phyloP scores from a whole-genome alignment of 2,329 filamentous ascomycete genomes.

The Aurifilum marmelostoma region DNA sequence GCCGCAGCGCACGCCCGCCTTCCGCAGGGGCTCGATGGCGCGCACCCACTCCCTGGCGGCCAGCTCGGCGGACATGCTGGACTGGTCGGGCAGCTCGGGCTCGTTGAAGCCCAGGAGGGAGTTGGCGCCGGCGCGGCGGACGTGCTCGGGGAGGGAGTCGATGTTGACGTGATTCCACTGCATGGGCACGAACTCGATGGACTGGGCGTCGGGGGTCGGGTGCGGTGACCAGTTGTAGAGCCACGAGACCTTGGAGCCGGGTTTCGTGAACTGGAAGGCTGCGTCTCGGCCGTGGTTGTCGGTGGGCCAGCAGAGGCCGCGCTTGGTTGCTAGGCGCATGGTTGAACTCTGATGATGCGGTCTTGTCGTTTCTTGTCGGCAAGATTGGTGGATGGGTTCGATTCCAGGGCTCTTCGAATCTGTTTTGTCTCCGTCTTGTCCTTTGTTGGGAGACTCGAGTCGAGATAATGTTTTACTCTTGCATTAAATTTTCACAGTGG shows the following conservation, averaged over 20 bases:
- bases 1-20: constrained; percentile 27
- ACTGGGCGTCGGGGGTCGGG: constrained; percentile 28
- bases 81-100: constrained; percentile 32
- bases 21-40: constrained; percentile 31
- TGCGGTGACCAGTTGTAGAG: constrained; percentile 35
- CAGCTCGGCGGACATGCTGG: constrained; percentile 32
- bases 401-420: not conserved
- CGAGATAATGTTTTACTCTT: too few relatives aligned
- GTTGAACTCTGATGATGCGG: not conserved
- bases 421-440: too few relatives aligned
- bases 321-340: constrained; percentile 28
- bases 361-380: not conserved
- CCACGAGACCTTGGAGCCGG: constrained; percentile 32
- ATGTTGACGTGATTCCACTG: constrained; percentile 35
- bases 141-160: constrained; percentile 26
- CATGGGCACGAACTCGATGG: constrained; percentile 32
- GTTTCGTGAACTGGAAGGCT: constrained; percentile 37
- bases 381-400: too few relatives aligned
- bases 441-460: too few relatives aligned
- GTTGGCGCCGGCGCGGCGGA: not conserved
- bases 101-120: constrained; percentile 33
- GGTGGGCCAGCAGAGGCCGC: constrained; percentile 33
- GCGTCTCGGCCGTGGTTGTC: constrained; percentile 31
- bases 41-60: constrained; percentile 32
- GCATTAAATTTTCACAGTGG: too few relatives aligned